Evolutionary conservation across 2,329 filamentous ascomycete genomes (phyloP).

Genomic region (Fusarium abutilonis): DNA sequence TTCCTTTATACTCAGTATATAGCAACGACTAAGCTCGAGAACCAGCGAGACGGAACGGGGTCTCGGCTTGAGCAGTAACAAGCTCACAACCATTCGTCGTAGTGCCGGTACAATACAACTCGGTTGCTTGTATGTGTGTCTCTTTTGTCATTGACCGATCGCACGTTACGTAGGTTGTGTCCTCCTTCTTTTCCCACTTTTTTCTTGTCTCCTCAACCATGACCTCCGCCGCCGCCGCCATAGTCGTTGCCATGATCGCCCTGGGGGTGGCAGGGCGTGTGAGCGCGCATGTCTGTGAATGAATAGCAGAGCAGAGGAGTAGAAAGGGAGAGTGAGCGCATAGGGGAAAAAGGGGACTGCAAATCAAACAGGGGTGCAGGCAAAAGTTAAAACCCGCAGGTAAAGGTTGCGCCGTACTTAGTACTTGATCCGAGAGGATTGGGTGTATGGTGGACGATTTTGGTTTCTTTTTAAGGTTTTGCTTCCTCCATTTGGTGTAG

Average conservation of each 20-base stretch:
- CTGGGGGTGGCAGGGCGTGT: constrained; percentile 22
- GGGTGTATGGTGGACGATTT: constrained; percentile 30
- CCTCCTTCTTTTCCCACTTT: constrained; percentile 15
- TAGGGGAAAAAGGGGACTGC: constrained; percentile 18
- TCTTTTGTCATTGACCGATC: constrained; percentile 32
- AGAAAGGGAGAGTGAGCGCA: constrained; percentile 7
- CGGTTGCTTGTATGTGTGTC: constrained; percentile 7
- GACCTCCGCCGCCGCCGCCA: constrained; percentile 18
- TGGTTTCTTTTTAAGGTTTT: constrained; percentile 36
- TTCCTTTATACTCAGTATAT: constrained; percentile 41
- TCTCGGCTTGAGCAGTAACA: constrained; percentile 35
- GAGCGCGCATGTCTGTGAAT: constrained; percentile 14
- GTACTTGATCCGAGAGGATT: constrained; percentile 21
- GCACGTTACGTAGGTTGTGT: constrained; percentile 27
- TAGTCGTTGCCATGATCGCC: constrained; percentile 29
- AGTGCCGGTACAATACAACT: constrained; percentile 33
- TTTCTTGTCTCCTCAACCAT: constrained; percentile 19
- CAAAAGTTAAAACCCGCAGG: constrained; percentile 20
- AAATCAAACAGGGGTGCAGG: constrained; percentile 23
- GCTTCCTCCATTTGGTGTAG: constrained; percentile 26
- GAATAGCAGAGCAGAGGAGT: constrained; percentile 10
- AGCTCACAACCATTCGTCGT: constrained; percentile 37
- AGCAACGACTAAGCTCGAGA: constrained; percentile 27
- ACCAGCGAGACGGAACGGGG: constrained; percentile 36
- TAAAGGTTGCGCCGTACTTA: constrained; percentile 19